Evolutionary conservation across 83 land plant genomes (phyloP), one percentile per base, ranked within the genome.

Genomic region (Isoetes engelmannii): DNA sequence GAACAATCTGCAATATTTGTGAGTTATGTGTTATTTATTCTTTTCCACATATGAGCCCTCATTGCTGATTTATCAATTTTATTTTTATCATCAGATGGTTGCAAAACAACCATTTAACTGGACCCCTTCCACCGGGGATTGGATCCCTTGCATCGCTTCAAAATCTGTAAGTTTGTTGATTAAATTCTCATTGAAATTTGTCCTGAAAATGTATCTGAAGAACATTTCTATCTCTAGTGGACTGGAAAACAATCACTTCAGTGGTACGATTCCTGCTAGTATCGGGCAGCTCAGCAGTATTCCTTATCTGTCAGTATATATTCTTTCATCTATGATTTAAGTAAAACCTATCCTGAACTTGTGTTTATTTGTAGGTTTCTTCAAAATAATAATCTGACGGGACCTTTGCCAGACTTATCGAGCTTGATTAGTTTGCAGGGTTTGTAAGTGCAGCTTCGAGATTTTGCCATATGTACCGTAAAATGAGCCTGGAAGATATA

Each of bases 221-320:
- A 10, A 51, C 12, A 12, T 51, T 12, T 0, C 15, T 15, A 12
- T 10, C 54, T 12, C 12, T 15, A 51, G 54, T 10, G 63, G 63
- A 20, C 13, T 60, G 63, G 63, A 60, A 19, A 60, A 60, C 63
- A 60, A 60, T 60, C 21, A 60, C 20, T 60, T 60, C 63, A 60
- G 19, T 13, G 63, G 63, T 60, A 1, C 63, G 20, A 13, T 60
- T 13, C 63, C 63, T 15, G 21, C 9, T 60, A 60, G 19, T 21
- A 15, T 60, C 1, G 20, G 9, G 2, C 63, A 60, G 28, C 28
- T 60, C 17, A 60, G 63, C 20, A 15, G 21, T 60, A 15, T 60
- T 60, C 63, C 63, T 15, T 60, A 60, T 20, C 20, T 60, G 63
- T 60, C 1, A 60, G 21, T 60, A 60, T 19, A 60, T 21, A 60